Evolutionary conservation across 2,329 filamentous ascomycete species (phyloP), one percentile per base, ranked within the genome.

Genomic region (Aspergillus ochraceus): DNA sequence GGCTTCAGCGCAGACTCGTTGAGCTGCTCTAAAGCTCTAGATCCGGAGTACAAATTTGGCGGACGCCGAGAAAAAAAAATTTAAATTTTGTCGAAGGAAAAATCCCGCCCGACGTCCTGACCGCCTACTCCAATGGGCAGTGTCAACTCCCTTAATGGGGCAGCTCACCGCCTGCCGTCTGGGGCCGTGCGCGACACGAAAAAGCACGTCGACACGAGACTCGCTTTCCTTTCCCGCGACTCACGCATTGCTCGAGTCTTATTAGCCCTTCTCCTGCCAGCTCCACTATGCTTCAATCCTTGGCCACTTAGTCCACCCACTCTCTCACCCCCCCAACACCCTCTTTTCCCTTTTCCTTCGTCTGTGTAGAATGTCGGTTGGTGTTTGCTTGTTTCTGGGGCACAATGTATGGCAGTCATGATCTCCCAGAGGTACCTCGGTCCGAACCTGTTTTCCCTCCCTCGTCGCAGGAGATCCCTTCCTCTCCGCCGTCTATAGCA

Each of bases 401-500:
- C 66, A 74, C 66, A 68, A 76, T 76, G 74, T 66, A 69, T 63
- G 57, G 60, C 63, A 52, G 59, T 59, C 67, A 66, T 68, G 71
- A 68, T 68, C 71, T 74, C 49, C 68, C 71, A 58, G 69, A 73
- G 55, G 66, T 70, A 58, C 71, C 72, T 52, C 67, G 68, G 64
- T 76, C 74, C 58, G 73, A 76, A 54, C 73, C 73, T 52, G 68
- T 72, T 50, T 67, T 71, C 51, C 69, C 67, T 66, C 67, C 68
- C 24, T 69, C 71, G 26, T 65, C 64, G 39, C 71, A 74, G 57
- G 72, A 76, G 49, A 67, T 77, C 59, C 76, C 76, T 46, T 78
- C 77, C 49, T 78, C 77, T 62, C 77, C 77, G 57, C 76, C 77
- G 50, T 76, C 76, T 30, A 71, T 77, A 62, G 69, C 70, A 62